Percentiles rank a stretch among this genome's conserved stretches.
phyloP scores from a whole-genome alignment of 352 stramenopile genomes.

The Pythium sukuiense region DNA sequence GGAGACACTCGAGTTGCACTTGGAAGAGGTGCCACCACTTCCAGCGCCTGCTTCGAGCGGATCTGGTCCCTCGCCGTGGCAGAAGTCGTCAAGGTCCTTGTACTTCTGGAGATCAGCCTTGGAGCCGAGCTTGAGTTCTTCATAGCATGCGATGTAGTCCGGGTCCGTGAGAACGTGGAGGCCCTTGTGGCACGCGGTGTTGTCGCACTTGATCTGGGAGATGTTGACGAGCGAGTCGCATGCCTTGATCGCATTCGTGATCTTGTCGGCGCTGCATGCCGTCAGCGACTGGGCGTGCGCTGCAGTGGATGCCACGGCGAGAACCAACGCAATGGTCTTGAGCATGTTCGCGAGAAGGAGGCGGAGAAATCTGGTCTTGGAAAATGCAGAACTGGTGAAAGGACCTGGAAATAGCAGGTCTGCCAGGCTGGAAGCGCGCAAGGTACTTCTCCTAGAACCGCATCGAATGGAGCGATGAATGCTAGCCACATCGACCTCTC shows the following conservation, averaged over 20 bases:
- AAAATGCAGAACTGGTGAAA: slow-evolving; percentile 4
- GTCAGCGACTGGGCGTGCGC: slow-evolving; percentile 9
- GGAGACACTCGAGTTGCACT: slow-evolving; percentile 6
- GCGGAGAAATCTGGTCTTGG: background rate
- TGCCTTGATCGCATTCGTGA: slow-evolving; percentile 25
- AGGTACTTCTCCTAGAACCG: no score
- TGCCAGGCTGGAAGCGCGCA: no score
- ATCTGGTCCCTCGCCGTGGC: slow-evolving; percentile 40
- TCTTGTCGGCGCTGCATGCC: slow-evolving; percentile 22
- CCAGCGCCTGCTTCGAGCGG: slow-evolving; percentile 26
- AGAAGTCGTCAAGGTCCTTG: slow-evolving; percentile 44
- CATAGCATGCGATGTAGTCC: slow-evolving; percentile 39
- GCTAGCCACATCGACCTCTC: no score
- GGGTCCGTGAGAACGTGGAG: slow-evolving; percentile 41
- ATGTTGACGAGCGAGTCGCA: slow-evolving; percentile 45
- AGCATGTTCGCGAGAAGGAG: background rate
- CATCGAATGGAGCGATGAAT: no score
- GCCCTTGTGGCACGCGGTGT: slow-evolving; percentile 37
- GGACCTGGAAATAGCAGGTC: no score
- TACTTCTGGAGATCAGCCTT: slow-evolving; percentile 42
- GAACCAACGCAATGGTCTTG: background rate
- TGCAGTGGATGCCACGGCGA: background rate
- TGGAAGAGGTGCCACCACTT: background rate
- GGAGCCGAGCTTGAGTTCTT: slow-evolving; percentile 33
- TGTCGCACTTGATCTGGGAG: slow-evolving; percentile 45